These are phyloP conservation scores for Metschnikowia lochheadii DNA, from an alignment of 805 yeast genomes.

Conservation along the genomic window DNA sequence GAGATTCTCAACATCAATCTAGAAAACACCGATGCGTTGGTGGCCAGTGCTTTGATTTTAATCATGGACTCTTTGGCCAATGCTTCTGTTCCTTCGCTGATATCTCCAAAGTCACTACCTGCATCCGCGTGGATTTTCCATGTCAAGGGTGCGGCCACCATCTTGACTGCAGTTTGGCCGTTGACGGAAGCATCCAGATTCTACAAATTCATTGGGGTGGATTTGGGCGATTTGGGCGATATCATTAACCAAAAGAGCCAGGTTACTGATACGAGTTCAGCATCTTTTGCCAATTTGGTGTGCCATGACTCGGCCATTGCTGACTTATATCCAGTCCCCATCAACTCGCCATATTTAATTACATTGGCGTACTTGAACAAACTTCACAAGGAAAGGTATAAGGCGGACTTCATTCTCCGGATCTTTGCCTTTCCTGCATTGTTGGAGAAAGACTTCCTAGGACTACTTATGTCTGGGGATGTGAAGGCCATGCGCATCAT, in stretches of 20 bases:
- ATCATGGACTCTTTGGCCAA: slow-evolving; percentile 94
- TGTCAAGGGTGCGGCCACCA: slow-evolving; percentile 95
- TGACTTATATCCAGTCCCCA: slow-evolving; percentile 82
- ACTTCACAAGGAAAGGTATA: slow-evolving; percentile 73
- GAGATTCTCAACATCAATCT: slow-evolving; percentile 81
- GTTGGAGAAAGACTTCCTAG: slow-evolving; percentile 73
- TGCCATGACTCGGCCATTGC: slow-evolving; percentile 85
- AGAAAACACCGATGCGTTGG: slow-evolving; percentile 88
- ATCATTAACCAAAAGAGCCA: slow-evolving; percentile 41
- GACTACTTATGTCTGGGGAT: slow-evolving; percentile 79
- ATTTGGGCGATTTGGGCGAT: slow-evolving; percentile 84
- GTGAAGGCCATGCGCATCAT: slow-evolving; percentile 84
- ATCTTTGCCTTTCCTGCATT: slow-evolving; percentile 93
- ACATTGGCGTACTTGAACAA: slow-evolving; percentile 84
- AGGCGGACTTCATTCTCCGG: slow-evolving; percentile 79
- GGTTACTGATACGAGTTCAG: slow-evolving; percentile 16
- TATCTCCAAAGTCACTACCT: slow-evolving; percentile 59
- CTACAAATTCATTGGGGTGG: slow-evolving; percentile 67
- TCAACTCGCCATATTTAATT: slow-evolving; percentile 80
- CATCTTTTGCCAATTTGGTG: slow-evolving; percentile 52
- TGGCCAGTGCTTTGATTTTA: slow-evolving; percentile 83
- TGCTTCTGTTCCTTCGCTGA: slow-evolving; percentile 59
- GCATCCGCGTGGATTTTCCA: slow-evolving; percentile 97
- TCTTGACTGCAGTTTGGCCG: slow-evolving; percentile 95
- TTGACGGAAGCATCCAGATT: slow-evolving; percentile 45